Conservation (phyloP, 2,329 filamentous ascomycete species). For the Penicillium brevicompactum region DNA sequence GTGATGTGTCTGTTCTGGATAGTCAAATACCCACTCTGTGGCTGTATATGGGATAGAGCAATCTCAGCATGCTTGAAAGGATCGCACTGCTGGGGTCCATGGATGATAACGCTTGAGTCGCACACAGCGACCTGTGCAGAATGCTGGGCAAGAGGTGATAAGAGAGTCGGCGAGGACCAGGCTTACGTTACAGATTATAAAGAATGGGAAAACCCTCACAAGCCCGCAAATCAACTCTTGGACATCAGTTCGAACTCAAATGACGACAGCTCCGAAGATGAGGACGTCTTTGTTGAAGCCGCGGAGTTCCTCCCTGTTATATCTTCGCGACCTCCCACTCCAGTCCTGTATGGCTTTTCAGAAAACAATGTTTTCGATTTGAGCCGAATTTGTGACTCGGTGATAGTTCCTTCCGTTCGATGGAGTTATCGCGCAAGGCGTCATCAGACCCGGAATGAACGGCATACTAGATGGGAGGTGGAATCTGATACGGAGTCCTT, state of each 20-base stretch:
- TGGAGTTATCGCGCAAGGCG: conserved; percentile 15
- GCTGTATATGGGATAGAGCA: conserved; percentile 23
- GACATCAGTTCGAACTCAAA: neutral
- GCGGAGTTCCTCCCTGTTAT: neutral
- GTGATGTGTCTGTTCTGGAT: conserved; percentile 24
- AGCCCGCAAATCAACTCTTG: neutral
- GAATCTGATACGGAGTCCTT: neutral
- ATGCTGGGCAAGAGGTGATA: conserved; percentile 16
- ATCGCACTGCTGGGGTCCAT: conserved; percentile 5
- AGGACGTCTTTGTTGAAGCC: neutral
- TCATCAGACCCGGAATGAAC: neutral
- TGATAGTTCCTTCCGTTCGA: conserved; percentile 4
- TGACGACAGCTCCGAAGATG: neutral
- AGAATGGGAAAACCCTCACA: neutral
- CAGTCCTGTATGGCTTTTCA: neutral
- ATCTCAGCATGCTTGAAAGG: conserved; percentile 5
- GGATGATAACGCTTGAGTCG: conserved; percentile 11
- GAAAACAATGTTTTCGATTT: conserved; percentile 8
- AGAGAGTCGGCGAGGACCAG: neutral
- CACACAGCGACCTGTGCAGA: conserved; percentile 18
- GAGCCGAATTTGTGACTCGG: conserved; percentile 14
- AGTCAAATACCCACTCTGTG: conserved; percentile 24
- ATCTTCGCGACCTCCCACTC: neutral
- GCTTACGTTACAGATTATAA: neutral
- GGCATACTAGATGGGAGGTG: neutral